Evolutionary conservation across 2,329 filamentous ascomycete species (phyloP), one percentile per base, ranked within the genome.

Genomic region (Cordyceps farinosa): DNA sequence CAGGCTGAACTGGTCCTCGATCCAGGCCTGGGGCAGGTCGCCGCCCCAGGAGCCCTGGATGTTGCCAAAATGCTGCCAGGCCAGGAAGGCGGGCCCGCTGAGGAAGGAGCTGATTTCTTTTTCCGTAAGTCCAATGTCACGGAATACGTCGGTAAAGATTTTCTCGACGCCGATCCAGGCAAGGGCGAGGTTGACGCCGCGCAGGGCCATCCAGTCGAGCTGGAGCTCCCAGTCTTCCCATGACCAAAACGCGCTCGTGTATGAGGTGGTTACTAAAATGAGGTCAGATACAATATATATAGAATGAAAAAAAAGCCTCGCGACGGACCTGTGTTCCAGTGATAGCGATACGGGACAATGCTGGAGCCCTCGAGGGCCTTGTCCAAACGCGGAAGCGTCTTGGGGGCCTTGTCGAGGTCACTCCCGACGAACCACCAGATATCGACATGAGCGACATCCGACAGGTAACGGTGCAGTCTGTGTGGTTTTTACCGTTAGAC

Each of bases 51-150:
- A 80, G 8, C 78, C 77, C 66, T 82, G 80, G 22, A 81, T 82
- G 66, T 84, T 84, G 10, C 80, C 81, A 62, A 84, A 80, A n/a
- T 79, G 77, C 65, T 83, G 83, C 81, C 81, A 84, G 11, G 80
- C 73, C 63, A 81, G 79, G 62, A 83, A 83, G 0, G 80, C 80
- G 1, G 81, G 81, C 0, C 81, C 80, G 55, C 77, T 80, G 59
- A 84, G 72, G 68, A 81, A 84, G 1, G 74, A 69, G 1, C 72
- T 57, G 53, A 83, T 80, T 32, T 83, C 79, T 5, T 70, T 67
- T 44, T 80, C 71, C 0, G 73, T 75, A 44, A 84, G 73, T 8
- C 79, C 78, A 22, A 79, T 70, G 3, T 80, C 79, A 11, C 70
- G 74, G 66, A 83, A 82, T 7, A 79, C 75, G 8, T 82, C 78